Percentiles rank a stretch among this genome's conserved stretches.
phyloP scores from a whole-genome alignment of 768 basidiomycete species.

The Boletus speciosus region DNA sequence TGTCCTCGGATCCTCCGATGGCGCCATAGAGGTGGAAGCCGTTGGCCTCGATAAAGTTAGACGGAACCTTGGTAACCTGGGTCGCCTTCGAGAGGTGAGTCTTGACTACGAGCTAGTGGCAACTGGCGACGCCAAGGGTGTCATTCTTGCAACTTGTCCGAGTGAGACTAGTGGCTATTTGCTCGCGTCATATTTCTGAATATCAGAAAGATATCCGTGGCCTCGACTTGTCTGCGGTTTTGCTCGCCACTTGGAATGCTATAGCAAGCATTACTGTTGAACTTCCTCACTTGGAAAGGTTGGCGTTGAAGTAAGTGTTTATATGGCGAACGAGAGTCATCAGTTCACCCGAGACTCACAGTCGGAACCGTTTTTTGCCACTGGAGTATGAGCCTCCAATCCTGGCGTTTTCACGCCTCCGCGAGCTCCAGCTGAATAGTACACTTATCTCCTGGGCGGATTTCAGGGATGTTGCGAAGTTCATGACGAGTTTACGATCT shows the following conservation, averaged over 20 bases:
- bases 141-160: slow-evolving; percentile 57
- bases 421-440: slow-evolving; percentile 69
- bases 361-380: slow-evolving; percentile 63
- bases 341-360: slow-evolving; percentile 30
- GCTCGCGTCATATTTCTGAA: slow-evolving; percentile 12
- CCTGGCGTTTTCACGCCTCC: slow-evolving; percentile 48
- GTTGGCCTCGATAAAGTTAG: slow-evolving; percentile 79
- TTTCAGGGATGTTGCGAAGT: slow-evolving; percentile 45
- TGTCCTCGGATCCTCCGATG: slow-evolving; percentile 76
- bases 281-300: slow-evolving; percentile 56
- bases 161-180: slow-evolving; percentile 45
- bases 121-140: slow-evolving; percentile 45
- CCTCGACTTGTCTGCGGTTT: slow-evolving; percentile 75
- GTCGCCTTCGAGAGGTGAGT: slow-evolving; percentile 72
- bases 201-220: slow-evolving; percentile 59
- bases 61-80: slow-evolving; percentile 61
- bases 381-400: slow-evolving; percentile 33
- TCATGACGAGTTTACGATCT: slow-evolving; percentile 51
- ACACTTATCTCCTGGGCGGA: slow-evolving; percentile 73
- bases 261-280: slow-evolving; percentile 61
- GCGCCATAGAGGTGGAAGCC: slow-evolving; percentile 82
- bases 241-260: slow-evolving; percentile 68
- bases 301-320: slow-evolving; percentile 74
- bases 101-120: slow-evolving; percentile 68
- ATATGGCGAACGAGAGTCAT: slow-evolving; percentile 10